Percentiles rank a stretch among this genome's conserved stretches.
Evolutionary conservation across 1,139 yeast genomes (phyloP).

Genomic region (Nakaseomyces sp.): DNA sequence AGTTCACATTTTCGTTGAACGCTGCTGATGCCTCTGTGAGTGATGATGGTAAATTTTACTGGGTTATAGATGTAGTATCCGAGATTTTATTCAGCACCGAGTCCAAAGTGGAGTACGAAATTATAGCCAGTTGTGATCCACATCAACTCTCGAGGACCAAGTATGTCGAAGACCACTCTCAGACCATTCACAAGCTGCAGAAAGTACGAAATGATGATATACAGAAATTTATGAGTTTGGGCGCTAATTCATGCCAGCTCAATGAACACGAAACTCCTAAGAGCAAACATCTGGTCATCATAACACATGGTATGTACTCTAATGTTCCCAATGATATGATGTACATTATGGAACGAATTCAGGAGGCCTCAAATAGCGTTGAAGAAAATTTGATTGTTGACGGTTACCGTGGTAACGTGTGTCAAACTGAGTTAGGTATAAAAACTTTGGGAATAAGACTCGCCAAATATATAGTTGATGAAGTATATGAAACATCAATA

Average conservation of each 20-base stretch:
- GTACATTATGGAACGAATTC: conserved; percentile 72
- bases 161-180: background rate
- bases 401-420: conserved; percentile 74
- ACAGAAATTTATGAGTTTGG: conserved; percentile 38
- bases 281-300: conserved; percentile 18
- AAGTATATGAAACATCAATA: conserved; percentile 42
- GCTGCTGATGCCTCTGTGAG: background rate
- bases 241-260: conserved; percentile 10
- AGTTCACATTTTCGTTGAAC: conserved; percentile 32
- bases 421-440: conserved; percentile 83
- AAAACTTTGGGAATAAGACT: conserved; percentile 74
- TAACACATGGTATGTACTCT: conserved; percentile 87
- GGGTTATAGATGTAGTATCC: conserved; percentile 81
- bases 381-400: conserved; percentile 58
- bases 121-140: conserved; percentile 47
- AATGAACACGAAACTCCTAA: background rate
- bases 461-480: conserved; percentile 63
- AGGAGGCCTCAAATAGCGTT: conserved; percentile 38
- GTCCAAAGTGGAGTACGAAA: conserved; percentile 62
- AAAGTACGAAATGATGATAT: conserved; percentile 58
- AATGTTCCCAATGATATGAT: conserved; percentile 82
- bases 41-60: conserved; percentile 36
- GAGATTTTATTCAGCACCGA: conserved; percentile 72
- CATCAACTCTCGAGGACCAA: conserved; percentile 9
- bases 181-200: conserved; percentile 35